A percentile compares a stretch with the other conserved stretches of the same genome.
phyloP scores from a whole-genome alignment of 306 rosid species.

The Pterocarpus santalinus region DNA sequence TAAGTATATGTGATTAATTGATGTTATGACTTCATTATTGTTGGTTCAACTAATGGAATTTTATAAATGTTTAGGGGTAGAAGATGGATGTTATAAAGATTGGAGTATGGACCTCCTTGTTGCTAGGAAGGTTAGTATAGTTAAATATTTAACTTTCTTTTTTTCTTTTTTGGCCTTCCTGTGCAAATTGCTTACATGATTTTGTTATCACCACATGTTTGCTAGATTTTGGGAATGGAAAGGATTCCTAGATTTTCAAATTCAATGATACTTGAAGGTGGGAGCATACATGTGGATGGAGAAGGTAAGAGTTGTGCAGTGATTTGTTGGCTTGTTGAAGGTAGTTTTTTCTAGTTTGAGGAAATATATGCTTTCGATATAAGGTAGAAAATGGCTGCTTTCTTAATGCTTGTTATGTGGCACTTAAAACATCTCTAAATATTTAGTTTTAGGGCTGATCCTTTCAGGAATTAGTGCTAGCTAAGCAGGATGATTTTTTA shows the following conservation, averaged over 20 bases:
- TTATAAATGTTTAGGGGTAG: slow-evolving; percentile 61
- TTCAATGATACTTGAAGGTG: slow-evolving; percentile 87
- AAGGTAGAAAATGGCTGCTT: slow-evolving; percentile 21
- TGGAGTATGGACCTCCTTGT: slow-evolving; percentile 84
- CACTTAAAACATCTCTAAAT: slow-evolving; percentile 10
- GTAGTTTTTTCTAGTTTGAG: neutral
- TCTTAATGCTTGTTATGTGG: neutral
- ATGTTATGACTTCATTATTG: slow-evolving; percentile 6
- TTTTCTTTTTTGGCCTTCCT: neutral
- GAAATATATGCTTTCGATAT: neutral
- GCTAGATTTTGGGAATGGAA: slow-evolving; percentile 79
- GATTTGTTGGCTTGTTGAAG: slow-evolving; percentile 16
- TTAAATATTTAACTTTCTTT: neutral
- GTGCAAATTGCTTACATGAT: slow-evolving; percentile 16
- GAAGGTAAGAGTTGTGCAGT: slow-evolving; percentile 66
- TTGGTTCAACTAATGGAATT: slow-evolving; percentile 32
- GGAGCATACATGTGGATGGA: slow-evolving; percentile 99
- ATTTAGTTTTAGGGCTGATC: slow-evolving; percentile 27
- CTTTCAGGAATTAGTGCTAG: slow-evolving; percentile 16
- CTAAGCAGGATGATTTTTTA: slow-evolving; percentile 9
- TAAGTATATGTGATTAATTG: slow-evolving; percentile 14
- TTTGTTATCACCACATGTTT: slow-evolving; percentile 38
- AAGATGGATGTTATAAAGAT: slow-evolving; percentile 80
- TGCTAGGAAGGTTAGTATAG: slow-evolving; percentile 69
- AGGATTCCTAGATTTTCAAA: slow-evolving; percentile 77